Evolutionary conservation across 306 rosid species (phyloP), one percentile per base, ranked within the genome.

Genomic region (Citrullus mucosospermus): DNA sequence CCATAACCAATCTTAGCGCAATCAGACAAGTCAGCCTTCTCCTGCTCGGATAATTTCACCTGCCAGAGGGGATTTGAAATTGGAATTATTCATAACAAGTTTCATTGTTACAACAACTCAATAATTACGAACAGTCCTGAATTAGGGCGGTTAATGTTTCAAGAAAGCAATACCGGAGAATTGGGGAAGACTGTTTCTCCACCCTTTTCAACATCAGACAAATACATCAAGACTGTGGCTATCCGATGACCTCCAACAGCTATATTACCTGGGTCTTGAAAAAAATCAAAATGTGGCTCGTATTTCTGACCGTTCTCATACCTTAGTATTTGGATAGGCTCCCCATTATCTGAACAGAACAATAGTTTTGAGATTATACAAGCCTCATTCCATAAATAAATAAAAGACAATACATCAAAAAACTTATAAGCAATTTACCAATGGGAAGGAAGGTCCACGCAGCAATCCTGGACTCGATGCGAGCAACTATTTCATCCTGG

Each of bases 151-250:
- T 46, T 10, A 71, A 8, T 25, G 56, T 46, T 44, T 3, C 20
- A 16, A 13, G 22, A 71, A 48, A 22, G 38, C 14, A 67, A 85
- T 84, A 95, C 99, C 93, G 79, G 84, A 1, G 93, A 17, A 67
- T 91, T 43, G 79, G 99, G 99, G 83, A 95, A 95, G 82, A 92
- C 44, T 25, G 99, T 95, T 80, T 95, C 99, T 41, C 99, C 99
- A 58, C 99, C 99, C 84, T 88, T 91, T 85, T 84, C 91, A 59
- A 95, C 89, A 76, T 86, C 69, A 54, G 99, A 92, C 87, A 95
- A 82, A 91, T 95, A 95, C 97, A 95, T 92, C 88, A 95, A 85
- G 54, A 95, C 89, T 11, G 99, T 95, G 79, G 97, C 97, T 25
- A 92, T 53, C 60, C 99, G 93, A 77, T 92, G 99, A 80, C 99